Conservation (phyloP, 2,329 filamentous ascomycete genomes). For the Chaetomiaceae sp. region DNA sequence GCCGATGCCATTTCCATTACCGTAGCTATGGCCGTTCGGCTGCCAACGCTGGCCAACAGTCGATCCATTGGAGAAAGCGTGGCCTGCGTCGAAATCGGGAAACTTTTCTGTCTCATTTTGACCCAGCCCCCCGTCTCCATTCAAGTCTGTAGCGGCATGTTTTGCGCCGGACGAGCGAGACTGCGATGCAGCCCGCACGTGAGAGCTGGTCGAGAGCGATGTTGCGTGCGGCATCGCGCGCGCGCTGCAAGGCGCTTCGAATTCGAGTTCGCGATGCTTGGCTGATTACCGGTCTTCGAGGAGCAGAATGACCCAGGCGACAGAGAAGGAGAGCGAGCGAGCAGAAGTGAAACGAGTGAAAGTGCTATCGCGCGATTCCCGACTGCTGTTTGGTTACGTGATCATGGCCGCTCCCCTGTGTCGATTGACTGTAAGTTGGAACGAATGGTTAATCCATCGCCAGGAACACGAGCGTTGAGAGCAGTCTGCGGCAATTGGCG, state of each 20-base stretch:
- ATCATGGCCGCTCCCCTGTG: slow-evolving; percentile 13
- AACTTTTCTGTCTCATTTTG: slow-evolving; percentile 47
- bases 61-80: slow-evolving; percentile 20
- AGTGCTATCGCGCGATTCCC: slow-evolving; percentile 6
- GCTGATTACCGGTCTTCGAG: too few relatives aligned
- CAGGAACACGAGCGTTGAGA: too few relatives aligned
- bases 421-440: not conserved
- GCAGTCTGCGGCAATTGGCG: slow-evolving; percentile 7
- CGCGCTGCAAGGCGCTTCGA: not conserved
- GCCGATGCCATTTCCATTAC: too few relatives aligned
- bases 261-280: too few relatives aligned
- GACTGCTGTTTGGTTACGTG: too few relatives aligned
- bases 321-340: too few relatives aligned
- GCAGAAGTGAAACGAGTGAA: slow-evolving; percentile 10
- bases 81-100: slow-evolving; percentile 44
- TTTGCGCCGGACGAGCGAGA: slow-evolving; percentile 28
- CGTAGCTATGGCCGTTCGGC: slow-evolving; percentile 25
- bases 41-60: slow-evolving; percentile 22
- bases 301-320: too few relatives aligned
- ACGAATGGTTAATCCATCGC: too few relatives aligned
- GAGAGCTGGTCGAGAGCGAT: slow-evolving; percentile 21
- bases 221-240: slow-evolving; percentile 37
- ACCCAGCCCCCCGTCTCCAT: slow-evolving; percentile 24
- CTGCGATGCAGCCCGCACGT: slow-evolving; percentile 31
- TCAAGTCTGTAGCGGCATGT: slow-evolving; percentile 20